A percentile compares a stretch with the other conserved stretches of the same genome.
These are phyloP conservation scores for Datura wrightii DNA, from an alignment of 257 asterid genomes.

Conservation along the genomic window DNA sequence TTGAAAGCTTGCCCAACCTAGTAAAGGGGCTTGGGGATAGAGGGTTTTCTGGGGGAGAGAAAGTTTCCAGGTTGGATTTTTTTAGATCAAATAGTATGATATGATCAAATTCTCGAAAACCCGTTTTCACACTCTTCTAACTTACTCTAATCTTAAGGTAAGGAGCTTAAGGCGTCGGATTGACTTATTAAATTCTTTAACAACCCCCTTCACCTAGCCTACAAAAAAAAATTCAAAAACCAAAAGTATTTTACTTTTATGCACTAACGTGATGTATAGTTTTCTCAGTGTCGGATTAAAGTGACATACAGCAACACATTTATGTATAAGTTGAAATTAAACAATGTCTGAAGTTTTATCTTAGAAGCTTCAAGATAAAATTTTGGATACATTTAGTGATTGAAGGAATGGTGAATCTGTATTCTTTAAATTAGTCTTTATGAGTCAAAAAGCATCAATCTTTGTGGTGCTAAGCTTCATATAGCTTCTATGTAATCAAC, in stretches of 20 bases:
- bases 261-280: background rate
- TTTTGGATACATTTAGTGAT: background rate
- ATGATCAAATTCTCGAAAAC: background rate
- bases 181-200: too few species aligned
- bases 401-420: background rate
- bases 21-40: too few species aligned
- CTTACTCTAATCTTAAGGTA: background rate
- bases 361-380: background rate
- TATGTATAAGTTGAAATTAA: background rate
- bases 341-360: background rate
- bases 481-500: background rate
- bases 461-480: background rate
- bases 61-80: too few species aligned
- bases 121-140: background rate
- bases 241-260: background rate
- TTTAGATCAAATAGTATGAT: too few species aligned
- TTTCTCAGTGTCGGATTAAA: too few species aligned
- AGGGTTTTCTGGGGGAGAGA: too few species aligned
- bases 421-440: background rate
- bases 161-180: too few species aligned
- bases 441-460: conserved; percentile 17
- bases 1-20: too few species aligned
- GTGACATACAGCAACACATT: background rate
- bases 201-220: too few species aligned
- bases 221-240: background rate